Percentiles rank a stretch among this genome's conserved stretches.
phyloP scores from a whole-genome alignment of 2,329 filamentous ascomycete species.

The Metarhizium sp. region DNA sequence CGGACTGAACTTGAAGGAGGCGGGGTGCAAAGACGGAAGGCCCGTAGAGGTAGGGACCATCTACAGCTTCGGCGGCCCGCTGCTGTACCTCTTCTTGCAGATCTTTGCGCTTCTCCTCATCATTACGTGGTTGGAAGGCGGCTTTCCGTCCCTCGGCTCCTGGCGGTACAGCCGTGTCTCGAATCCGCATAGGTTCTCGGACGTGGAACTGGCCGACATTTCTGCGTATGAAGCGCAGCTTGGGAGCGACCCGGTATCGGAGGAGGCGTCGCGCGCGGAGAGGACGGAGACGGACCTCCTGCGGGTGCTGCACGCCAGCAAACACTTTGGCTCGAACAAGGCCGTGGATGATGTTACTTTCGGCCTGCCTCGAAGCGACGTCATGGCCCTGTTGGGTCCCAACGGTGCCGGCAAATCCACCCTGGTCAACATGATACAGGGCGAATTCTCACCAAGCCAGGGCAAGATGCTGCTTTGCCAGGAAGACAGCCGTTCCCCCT shows the following conservation, averaged over 20 bases:
- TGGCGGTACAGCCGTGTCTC: background rate
- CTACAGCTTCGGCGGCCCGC: constrained; percentile 64
- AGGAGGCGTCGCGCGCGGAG: constrained; percentile 22
- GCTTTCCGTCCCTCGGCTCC: constrained; percentile 20
- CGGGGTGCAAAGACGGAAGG: constrained; percentile 55
- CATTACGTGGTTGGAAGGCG: constrained; percentile 69
- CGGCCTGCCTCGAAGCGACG: constrained; percentile 61
- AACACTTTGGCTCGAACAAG: constrained; percentile 59
- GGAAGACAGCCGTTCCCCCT: constrained; percentile 45
- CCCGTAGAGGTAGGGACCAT: constrained; percentile 56
- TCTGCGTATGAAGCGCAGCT: background rate
- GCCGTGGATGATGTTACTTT: constrained; percentile 78
- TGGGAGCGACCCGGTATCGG: background rate
- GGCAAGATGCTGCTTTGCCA: constrained; percentile 66
- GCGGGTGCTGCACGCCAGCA: constrained; percentile 63
- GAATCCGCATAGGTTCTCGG: background rate
- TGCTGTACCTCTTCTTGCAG: constrained; percentile 69
- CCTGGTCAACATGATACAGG: constrained; percentile 72
- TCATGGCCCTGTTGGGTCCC: constrained; percentile 74
- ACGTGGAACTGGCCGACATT: background rate
- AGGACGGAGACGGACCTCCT: constrained; percentile 50
- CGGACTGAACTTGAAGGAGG: constrained; percentile 67
- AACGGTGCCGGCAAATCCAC: constrained; percentile 85
- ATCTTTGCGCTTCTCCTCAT: constrained; percentile 55
- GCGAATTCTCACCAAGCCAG: constrained; percentile 59